A percentile compares a stretch with the other conserved stretches of the same genome.
Conservation (phyloP, 2,329 filamentous ascomycete species). For the Graphilbum sp. region DNA sequence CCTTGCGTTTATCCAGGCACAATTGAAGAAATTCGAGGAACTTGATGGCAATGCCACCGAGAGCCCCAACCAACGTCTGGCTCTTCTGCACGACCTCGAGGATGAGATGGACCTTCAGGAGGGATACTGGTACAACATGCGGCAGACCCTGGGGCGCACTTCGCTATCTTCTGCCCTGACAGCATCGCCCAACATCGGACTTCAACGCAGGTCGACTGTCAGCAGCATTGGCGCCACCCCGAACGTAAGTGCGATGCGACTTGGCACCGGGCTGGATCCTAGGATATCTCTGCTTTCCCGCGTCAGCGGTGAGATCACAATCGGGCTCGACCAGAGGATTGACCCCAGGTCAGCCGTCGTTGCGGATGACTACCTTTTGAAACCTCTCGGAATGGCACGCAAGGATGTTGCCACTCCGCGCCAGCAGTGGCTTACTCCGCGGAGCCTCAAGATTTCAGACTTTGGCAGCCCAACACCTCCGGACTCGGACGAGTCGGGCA, state of each 20-base stretch:
- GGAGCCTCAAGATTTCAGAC: too few species aligned
- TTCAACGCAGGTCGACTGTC: slow-evolving; percentile 15
- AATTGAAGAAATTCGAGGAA: slow-evolving; percentile 32
- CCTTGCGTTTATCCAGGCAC: slow-evolving; percentile 31
- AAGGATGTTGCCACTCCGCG: too few species aligned
- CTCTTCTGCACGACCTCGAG: slow-evolving; percentile 41
- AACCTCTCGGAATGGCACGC: too few species aligned
- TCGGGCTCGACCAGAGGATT: slow-evolving; percentile 18
- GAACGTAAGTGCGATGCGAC: neutral
- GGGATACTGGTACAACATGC: slow-evolving; percentile 41
- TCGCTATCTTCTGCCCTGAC: slow-evolving; percentile 31
- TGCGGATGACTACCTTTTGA: too few species aligned
- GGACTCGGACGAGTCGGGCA: slow-evolving; percentile 32
- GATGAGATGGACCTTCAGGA: slow-evolving; percentile 45
- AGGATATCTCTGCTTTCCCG: too few species aligned
- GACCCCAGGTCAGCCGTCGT: too few species aligned
- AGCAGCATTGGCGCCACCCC: slow-evolving; percentile 1
- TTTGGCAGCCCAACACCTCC: slow-evolving; percentile 37
- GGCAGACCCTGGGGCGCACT: slow-evolving; percentile 31
- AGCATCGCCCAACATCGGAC: slow-evolving; percentile 14
- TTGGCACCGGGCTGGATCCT: neutral
- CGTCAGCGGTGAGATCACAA: too few species aligned
- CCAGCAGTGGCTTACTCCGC: too few species aligned
- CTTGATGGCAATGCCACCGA: slow-evolving; percentile 17
- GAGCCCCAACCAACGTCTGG: slow-evolving; percentile 25